These are phyloP conservation scores for Toxoplasma gondii DNA, from an alignment of 169 alveolate genomes.

Conservation along the genomic window DNA sequence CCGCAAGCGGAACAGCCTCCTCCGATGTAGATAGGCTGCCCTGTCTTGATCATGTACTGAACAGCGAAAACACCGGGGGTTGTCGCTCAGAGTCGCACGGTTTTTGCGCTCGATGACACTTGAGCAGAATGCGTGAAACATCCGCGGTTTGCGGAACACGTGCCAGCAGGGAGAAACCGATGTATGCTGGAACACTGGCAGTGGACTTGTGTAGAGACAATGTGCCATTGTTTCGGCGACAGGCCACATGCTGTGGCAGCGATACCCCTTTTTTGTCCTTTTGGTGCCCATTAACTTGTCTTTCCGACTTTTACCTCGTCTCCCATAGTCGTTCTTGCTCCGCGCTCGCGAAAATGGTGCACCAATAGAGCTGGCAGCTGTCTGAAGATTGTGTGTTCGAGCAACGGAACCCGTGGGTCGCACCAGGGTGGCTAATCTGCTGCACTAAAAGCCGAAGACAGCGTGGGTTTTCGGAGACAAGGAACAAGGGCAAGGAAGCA, in stretches of 20 bases:
- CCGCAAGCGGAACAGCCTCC: conserved; percentile 27
- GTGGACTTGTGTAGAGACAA: no score
- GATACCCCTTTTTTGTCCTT: background rate
- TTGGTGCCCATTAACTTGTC: background rate
- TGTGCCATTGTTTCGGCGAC: no score
- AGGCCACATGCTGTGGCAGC: background rate
- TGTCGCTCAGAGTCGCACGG: background rate
- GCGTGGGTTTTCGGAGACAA: no score
- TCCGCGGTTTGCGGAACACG: background rate
- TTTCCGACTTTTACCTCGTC: background rate
- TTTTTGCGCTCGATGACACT: background rate
- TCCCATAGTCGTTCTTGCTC: background rate
- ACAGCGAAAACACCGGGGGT: background rate
- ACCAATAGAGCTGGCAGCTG: no score
- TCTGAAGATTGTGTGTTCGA: no score
- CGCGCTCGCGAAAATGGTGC: background rate
- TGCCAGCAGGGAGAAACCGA: no score
- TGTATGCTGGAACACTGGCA: no score
- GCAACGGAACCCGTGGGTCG: no score
- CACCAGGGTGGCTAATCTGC: no score
- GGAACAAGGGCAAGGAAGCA: no score
- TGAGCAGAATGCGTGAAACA: background rate
- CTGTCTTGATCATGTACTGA: background rate
- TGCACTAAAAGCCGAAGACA: no score
- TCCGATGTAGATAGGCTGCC: background rate